Percentiles rank a stretch among this genome's conserved stretches.
Evolutionary conservation across 164 flowering plant genomes (phyloP).

Genomic region (Euptelea pleiosperma): DNA sequence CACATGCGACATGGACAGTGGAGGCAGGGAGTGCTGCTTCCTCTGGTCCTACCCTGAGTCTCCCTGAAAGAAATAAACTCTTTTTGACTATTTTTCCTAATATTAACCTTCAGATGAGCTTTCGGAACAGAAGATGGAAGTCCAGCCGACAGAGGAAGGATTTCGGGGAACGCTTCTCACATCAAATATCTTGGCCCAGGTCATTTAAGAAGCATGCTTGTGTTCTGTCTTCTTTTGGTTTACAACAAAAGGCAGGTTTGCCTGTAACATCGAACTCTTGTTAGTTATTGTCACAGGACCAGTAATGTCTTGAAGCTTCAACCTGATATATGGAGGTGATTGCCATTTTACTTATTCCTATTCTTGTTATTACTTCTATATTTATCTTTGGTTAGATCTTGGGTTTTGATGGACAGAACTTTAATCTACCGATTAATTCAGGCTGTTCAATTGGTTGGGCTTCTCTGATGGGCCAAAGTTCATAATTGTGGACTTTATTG

Average conservation of each 20-base stretch:
- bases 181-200: constrained; percentile 52
- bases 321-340: constrained; percentile 5
- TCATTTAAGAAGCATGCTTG: constrained; percentile 24
- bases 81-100: constrained; percentile 6
- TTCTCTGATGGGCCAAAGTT: neutral
- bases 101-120: constrained; percentile 60
- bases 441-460: neutral
- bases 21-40: neutral
- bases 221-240: neutral
- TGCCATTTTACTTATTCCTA: neutral
- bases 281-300: neutral
- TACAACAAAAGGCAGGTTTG: neutral
- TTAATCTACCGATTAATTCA: neutral
- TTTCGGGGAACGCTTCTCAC: constrained; percentile 88
- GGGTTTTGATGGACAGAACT: neutral
- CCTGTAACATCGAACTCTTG: constrained; percentile 3
- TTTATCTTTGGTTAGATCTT: neutral
- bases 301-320: constrained; percentile 1
- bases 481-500: neutral
- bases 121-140: constrained; percentile 51
- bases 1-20: neutral
- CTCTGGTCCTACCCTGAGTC: neutral
- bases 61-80: neutral
- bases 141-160: constrained; percentile 65
- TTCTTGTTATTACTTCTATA: neutral